Evolutionary conservation across 2,329 filamentous ascomycete species (phyloP).

Genomic region (Sporothrix pallida): DNA sequence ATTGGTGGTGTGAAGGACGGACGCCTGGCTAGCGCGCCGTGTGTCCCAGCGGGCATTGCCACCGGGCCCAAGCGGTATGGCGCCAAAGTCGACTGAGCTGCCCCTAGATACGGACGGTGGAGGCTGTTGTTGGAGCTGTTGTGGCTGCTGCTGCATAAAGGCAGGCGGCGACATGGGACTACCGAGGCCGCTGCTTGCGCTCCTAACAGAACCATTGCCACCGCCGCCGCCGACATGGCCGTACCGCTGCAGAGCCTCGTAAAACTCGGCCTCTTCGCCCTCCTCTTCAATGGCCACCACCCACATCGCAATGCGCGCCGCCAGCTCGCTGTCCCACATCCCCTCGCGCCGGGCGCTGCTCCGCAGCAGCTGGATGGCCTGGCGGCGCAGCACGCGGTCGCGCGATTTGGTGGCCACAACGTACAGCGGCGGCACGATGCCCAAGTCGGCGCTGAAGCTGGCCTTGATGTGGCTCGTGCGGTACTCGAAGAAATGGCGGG

Average conservation of each 20-base stretch:
- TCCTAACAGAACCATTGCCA: not conserved
- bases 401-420: slow-evolving; percentile 71
- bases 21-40: slow-evolving; percentile 41
- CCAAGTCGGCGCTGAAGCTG: slow-evolving; percentile 68
- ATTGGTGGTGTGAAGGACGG: slow-evolving; percentile 18
- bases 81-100: slow-evolving; percentile 43
- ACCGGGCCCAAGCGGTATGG: slow-evolving; percentile 50
- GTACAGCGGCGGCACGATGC: slow-evolving; percentile 68
- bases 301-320: slow-evolving; percentile 62
- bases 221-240: not conserved
- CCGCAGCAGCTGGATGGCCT: slow-evolving; percentile 65
- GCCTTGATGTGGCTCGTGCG: slow-evolving; percentile 61
- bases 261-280: slow-evolving; percentile 44
- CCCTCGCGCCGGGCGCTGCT: slow-evolving; percentile 68
- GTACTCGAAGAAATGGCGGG: slow-evolving; percentile 52
- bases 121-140: not conserved
- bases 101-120: not conserved
- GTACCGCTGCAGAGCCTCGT: not conserved
- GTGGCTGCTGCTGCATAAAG: not conserved
- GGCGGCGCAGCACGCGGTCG: slow-evolving; percentile 60
- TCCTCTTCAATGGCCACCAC: slow-evolving; percentile 62
- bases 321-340: slow-evolving; percentile 71
- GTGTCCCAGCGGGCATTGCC: slow-evolving; percentile 53
- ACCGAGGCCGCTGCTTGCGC: slow-evolving; percentile 40
- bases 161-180: slow-evolving; percentile 26